Percentiles rank a stretch among this genome's conserved stretches.
Conservation (phyloP, 805 yeast genomes). For the Lipomyces japonicus region DNA sequence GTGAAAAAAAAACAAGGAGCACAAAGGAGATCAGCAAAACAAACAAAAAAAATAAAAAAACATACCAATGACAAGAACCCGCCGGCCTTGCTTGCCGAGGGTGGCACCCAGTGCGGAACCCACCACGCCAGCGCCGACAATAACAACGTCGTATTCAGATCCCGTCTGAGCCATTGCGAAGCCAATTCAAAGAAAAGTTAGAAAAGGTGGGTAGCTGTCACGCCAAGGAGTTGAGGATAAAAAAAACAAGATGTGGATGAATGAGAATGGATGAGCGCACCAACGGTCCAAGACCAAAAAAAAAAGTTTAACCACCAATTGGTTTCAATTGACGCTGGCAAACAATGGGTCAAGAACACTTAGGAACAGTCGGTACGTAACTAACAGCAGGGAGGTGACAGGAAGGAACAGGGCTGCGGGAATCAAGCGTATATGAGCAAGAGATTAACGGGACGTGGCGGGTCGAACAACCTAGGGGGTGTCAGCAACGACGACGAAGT, state of each 20-base stretch:
- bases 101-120: constrained; percentile 93
- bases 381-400: too few relatives aligned
- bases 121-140: constrained; percentile 97
- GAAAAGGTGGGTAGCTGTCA: not conserved
- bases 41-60: not conserved
- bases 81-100: constrained; percentile 83
- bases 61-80: constrained; percentile 54
- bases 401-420: too few relatives aligned
- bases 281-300: too few relatives aligned
- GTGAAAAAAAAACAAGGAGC: not conserved
- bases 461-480: too few relatives aligned
- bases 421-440: too few relatives aligned
- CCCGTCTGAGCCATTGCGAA: not conserved
- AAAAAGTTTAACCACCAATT: too few relatives aligned
- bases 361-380: too few relatives aligned
- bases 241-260: not conserved
- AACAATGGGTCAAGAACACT: too few relatives aligned
- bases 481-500: too few relatives aligned
- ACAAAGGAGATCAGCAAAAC: not conserved
- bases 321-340: too few relatives aligned
- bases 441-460: too few relatives aligned
- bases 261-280: not conserved
- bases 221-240: not conserved
- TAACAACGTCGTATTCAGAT: constrained; percentile 66
- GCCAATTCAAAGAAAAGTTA: not conserved